These are phyloP conservation scores for Pythium folliculosum DNA, from an alignment of 352 stramenopile genomes.

Conservation along the genomic window DNA sequence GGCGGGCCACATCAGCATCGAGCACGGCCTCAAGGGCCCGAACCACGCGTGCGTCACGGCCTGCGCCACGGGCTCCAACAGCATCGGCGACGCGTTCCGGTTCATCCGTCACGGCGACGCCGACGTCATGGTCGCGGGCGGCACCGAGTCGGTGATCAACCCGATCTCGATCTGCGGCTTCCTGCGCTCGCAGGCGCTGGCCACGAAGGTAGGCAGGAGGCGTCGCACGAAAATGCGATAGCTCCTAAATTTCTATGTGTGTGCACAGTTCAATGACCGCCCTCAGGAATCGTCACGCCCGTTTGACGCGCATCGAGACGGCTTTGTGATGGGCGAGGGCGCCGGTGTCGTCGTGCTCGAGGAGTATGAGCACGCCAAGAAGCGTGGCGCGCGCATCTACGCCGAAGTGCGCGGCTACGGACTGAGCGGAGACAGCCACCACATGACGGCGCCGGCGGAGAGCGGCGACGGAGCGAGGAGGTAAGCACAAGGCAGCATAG, in stretches of 20 bases:
- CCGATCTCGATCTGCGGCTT: constrained; percentile 95
- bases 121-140: constrained; percentile 96
- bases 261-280: constrained; percentile 92
- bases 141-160: constrained; percentile 95
- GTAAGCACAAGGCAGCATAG: constrained; percentile 14
- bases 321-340: constrained; percentile 97
- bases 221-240: background rate
- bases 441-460: constrained; percentile 84
- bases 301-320: constrained; percentile 94
- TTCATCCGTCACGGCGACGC: constrained; percentile 87
- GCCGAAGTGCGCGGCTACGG: constrained; percentile 96
- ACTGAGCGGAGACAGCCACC: constrained; percentile 95
- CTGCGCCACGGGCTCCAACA: constrained; percentile 96
- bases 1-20: constrained; percentile 90
- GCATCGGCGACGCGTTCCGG: constrained; percentile 95
- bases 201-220: constrained; percentile 61
- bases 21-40: constrained; percentile 91
- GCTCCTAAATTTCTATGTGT: background rate
- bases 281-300: constrained; percentile 90
- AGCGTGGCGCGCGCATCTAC: constrained; percentile 92
- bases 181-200: constrained; percentile 93
- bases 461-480: constrained; percentile 62
- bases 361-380: constrained; percentile 92
- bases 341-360: constrained; percentile 70
- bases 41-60: constrained; percentile 97